Base-by-base conservation (phyloP, 192 early-diverging fungal species). In the Podila horticola region DNA sequence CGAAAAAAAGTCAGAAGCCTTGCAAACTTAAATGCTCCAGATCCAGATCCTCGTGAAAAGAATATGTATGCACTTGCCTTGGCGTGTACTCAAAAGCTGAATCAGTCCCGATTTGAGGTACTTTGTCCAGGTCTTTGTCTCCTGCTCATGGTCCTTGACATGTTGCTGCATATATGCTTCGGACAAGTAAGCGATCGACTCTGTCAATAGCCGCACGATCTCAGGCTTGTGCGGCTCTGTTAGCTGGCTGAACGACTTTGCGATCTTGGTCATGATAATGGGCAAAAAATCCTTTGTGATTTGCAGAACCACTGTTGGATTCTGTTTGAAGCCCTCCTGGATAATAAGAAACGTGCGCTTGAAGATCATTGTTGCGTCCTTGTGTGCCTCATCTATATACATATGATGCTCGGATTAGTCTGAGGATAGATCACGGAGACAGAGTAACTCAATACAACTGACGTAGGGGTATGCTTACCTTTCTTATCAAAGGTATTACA, bases 81-180 rank as follows among this genome's bases (percentile, higher is more conserved):
- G 76, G 8, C 76, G 69, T 3, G 77, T 81, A 34, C 77, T 81
- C 62, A 81, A 50, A 10, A 81, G 52, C 49, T 81, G 77, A 24
- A 81, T 68, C 17, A 81, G 31, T 24, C 77, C 77, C 2, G 77
- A 81, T 28, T 81, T 81, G 8, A 81, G 26, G n/a, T 65, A 67
- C 29, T 41, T 81, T 26, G 62, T 65, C 77, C 77, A 81, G 0
- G 10, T 36, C 17, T 38, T 58, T 4, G 77, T 73, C 48, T 73
- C 71, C 2, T 22, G 17, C 5, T 51, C 36, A 48, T 52, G 61
- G 2, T 72, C 71, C 26, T 73, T 72, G 2, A 41, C 36, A 69
- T 81, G 65, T 26, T 72, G 71, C 31, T 69, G 63, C 45, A 73
- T 22, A 52, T 81, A 81, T 5, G 36, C 24, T 33, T 81, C 71